Conservation (phyloP, 495 filamentous ascomycete genomes). For the Hypoxylon trugodes region DNA sequence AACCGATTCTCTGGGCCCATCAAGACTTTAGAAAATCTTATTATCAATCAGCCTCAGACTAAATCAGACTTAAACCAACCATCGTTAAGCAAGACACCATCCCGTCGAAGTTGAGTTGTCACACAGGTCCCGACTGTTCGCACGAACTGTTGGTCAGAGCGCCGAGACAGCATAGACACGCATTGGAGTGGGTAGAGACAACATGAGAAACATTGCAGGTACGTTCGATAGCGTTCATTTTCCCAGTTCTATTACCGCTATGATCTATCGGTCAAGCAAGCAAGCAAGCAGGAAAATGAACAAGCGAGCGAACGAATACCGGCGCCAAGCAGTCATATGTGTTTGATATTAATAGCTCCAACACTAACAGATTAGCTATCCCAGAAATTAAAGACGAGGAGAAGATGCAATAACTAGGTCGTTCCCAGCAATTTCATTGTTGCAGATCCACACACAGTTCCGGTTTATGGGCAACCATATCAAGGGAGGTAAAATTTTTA, state of each 20-base stretch:
- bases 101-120: slow-evolving; percentile 40
- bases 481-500: slow-evolving; percentile 25
- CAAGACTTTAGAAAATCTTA: not conserved
- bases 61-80: slow-evolving; percentile 6
- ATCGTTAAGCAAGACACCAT: slow-evolving; percentile 14
- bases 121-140: slow-evolving; percentile 45
- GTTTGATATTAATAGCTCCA: not conserved
- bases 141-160: slow-evolving; percentile 56
- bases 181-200: slow-evolving; percentile 9
- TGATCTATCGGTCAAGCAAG: not conserved
- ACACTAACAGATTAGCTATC: not conserved
- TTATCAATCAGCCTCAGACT: slow-evolving; percentile 10
- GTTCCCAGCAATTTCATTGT: slow-evolving; percentile 34
- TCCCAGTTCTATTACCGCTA: slow-evolving; percentile 12
- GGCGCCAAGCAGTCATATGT: not conserved
- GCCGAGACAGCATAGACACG: slow-evolving; percentile 39
- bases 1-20: slow-evolving; percentile 2
- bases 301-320: slow-evolving; percentile 9
- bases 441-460: slow-evolving; percentile 22
- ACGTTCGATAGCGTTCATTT: slow-evolving; percentile 8
- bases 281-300: slow-evolving; percentile 3
- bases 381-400: not conserved
- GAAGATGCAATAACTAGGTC: not conserved
- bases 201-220: slow-evolving; percentile 1
- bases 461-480: slow-evolving; percentile 16